Conservation (phyloP, 1,284 basidiomycete species). For the Puccinia horiana region DNA sequence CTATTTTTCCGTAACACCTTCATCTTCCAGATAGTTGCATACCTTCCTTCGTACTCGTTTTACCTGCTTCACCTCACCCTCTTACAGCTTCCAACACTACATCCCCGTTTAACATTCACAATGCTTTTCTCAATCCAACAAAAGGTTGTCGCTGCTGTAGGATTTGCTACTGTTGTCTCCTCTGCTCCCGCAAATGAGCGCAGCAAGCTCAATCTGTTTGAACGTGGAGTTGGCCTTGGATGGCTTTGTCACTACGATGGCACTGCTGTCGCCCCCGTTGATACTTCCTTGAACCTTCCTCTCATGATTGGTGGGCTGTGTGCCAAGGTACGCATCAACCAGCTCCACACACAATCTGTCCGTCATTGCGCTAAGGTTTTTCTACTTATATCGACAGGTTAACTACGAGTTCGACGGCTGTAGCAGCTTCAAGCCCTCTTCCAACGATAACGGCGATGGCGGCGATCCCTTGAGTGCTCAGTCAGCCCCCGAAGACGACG, state of each 20-base stretch:
- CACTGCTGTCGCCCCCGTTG: not conserved
- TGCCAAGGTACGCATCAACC: conserved; percentile 20
- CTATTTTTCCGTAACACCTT: not conserved
- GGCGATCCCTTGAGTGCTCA: not conserved
- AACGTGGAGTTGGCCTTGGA: conserved; percentile 9
- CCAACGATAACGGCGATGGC: not conserved
- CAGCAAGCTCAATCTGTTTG: not conserved
- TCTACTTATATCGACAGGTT: not conserved
- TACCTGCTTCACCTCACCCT: not conserved
- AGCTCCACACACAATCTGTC: too few relatives aligned
- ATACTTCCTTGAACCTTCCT: conserved; percentile 25
- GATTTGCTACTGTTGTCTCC: not conserved
- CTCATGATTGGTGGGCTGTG: conserved; percentile 21
- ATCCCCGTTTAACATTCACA: not conserved
- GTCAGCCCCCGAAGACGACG: not conserved
- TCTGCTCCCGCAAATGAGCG: conserved; percentile 19
- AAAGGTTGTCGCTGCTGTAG: not conserved
- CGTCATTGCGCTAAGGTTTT: not conserved
- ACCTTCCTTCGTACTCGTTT: not conserved
- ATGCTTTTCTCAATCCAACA: conserved; percentile 11
- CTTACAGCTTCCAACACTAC: not conserved
- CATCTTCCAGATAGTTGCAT: not conserved
- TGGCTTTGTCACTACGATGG: conserved; percentile 39
- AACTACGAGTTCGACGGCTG: conserved; percentile 35
- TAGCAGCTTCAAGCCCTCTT: conserved; percentile 14